Evolutionary conservation across 1,284 basidiomycete species (phyloP).

Genomic region (Ganoderma lingzhi): DNA sequence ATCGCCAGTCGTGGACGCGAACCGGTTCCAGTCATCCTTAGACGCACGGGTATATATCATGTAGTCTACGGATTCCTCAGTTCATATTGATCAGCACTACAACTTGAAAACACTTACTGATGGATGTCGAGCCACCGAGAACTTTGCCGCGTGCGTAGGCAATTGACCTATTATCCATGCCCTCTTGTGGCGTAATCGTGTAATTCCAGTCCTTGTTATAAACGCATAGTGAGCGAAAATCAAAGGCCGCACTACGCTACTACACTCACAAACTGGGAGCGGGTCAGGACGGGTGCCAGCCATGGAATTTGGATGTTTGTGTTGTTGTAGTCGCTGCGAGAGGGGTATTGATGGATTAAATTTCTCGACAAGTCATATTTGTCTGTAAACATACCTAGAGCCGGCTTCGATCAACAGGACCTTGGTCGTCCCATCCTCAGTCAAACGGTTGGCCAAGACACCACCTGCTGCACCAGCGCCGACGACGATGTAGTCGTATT

Average conservation of each 20-base stretch:
- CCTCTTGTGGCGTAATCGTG: constrained; percentile 34
- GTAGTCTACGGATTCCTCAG: constrained; percentile 41
- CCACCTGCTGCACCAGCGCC: constrained; percentile 17
- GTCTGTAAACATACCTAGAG: constrained; percentile 7
- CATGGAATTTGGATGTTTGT: constrained; percentile 17
- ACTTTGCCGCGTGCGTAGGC: constrained; percentile 37
- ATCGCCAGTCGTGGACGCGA: constrained; percentile 41
- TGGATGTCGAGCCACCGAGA: constrained; percentile 38
- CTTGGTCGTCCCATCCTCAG: constrained; percentile 58
- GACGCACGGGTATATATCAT: constrained; percentile 52
- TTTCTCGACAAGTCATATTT: background rate
- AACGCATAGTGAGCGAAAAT: background rate
- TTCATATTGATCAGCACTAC: background rate
- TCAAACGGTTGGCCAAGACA: constrained; percentile 47
- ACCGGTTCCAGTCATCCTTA: constrained; percentile 43
- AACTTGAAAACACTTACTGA: constrained; percentile 29
- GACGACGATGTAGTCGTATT: constrained; percentile 21
- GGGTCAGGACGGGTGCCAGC: constrained; percentile 13
- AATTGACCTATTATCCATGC: constrained; percentile 37
- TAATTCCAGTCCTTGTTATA: constrained; percentile 34
- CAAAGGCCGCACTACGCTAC: background rate
- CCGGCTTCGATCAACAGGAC: constrained; percentile 69
- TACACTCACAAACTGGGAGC: constrained; percentile 14
- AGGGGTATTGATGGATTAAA: background rate
- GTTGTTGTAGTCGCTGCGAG: constrained; percentile 19